A percentile compares a stretch with the other conserved stretches of the same genome.
Evolutionary conservation across 176 grass and related monocot species (phyloP).

Genomic region (Oryza meridionalis): DNA sequence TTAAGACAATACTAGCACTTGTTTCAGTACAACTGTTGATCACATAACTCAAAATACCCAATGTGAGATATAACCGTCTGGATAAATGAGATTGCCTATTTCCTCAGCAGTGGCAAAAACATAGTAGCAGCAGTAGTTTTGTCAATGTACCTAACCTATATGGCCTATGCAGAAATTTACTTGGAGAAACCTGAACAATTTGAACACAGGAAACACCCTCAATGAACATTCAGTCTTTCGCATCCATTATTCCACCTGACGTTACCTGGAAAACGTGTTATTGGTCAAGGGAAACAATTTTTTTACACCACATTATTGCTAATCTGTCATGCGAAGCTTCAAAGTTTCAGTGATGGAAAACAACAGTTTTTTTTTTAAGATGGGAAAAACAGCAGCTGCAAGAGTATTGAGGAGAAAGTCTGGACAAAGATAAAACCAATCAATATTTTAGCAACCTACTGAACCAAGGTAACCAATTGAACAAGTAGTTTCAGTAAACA

Average conservation of each 20-base stretch:
- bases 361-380: neutral
- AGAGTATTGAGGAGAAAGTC: constrained; percentile 14
- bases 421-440: neutral
- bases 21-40: constrained; percentile 20
- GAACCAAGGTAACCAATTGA: neutral
- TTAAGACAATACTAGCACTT: neutral
- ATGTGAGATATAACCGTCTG: neutral
- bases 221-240: constrained; percentile 68
- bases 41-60: neutral
- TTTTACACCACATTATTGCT: constrained; percentile 1
- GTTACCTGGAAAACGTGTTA: constrained; percentile 86
- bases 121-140: constrained; percentile 4
- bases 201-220: constrained; percentile 25
- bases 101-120: constrained; percentile 11
- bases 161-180: neutral
- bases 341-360: neutral
- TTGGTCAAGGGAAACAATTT: constrained; percentile 60
- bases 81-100: constrained; percentile 18
- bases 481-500: constrained; percentile 10
- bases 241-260: constrained; percentile 76
- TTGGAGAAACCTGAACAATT: constrained; percentile 27
- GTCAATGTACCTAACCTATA: neutral
- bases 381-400: neutral
- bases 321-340: constrained; percentile 4
- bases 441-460: neutral